A percentile compares a stretch with the other conserved stretches of the same genome.
Conservation (phyloP, 2,329 filamentous ascomycete genomes). For the Penicillium sp. region DNA sequence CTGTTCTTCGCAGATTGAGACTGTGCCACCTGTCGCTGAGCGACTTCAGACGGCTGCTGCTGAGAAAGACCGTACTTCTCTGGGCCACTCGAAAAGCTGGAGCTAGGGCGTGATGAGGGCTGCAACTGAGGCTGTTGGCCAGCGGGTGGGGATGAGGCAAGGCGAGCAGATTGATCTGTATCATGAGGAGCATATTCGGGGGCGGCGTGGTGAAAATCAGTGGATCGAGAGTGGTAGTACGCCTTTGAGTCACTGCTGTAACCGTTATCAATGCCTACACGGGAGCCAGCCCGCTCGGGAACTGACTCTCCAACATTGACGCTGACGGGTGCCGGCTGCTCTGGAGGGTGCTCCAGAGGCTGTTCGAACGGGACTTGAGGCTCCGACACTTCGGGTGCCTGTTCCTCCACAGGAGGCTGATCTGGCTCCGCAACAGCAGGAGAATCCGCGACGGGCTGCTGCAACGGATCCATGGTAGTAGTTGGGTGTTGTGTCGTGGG, state of each 20-base stretch:
- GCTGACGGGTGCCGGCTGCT: conserved; percentile 19
- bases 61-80: conserved; percentile 48
- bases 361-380: conserved; percentile 10
- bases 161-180: conserved; percentile 42
- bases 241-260: conserved; percentile 46
- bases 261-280: conserved; percentile 31
- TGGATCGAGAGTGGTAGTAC: conserved; percentile 47
- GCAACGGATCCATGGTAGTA: conserved; percentile 27
- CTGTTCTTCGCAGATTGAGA: conserved; percentile 49
- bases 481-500: conserved; percentile 1
- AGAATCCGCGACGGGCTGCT: conserved; percentile 20
- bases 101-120: conserved; percentile 46
- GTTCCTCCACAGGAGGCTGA: conserved; percentile 12
- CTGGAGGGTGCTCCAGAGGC: conserved; percentile 21
- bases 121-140: conserved; percentile 39
- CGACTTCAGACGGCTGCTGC: conserved; percentile 46
- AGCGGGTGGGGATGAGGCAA: conserved; percentile 39
- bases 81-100: conserved; percentile 45
- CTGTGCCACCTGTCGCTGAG: conserved; percentile 41
- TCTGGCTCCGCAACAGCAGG: conserved; percentile 23
- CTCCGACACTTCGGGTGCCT: conserved; percentile 9
- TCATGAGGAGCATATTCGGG: conserved; percentile 46
- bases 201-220: conserved; percentile 28
- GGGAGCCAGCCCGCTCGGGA: conserved; percentile 35
- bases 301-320: conserved; percentile 27